Evolutionary conservation across 208 protist species (phyloP).

Genomic region (Blechomonas ayalai): DNA sequence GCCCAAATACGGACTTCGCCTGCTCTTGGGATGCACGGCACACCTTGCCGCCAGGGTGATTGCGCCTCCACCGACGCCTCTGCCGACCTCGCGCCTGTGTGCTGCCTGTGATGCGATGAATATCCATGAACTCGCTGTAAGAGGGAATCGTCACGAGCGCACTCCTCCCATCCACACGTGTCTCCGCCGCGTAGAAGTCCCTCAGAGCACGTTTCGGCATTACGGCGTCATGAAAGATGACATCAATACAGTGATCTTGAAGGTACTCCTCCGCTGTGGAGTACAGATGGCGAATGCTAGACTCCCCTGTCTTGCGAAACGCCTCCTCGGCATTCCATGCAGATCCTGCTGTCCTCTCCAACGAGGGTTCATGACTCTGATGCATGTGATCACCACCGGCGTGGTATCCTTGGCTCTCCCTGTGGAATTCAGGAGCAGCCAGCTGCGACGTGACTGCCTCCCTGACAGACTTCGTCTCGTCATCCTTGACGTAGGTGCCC

Average conservation of each 20-base stretch:
- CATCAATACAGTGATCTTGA: conserved; percentile 14
- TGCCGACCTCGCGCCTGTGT: conserved; percentile 6
- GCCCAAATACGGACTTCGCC: too few relatives aligned
- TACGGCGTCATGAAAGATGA: conserved; percentile 45
- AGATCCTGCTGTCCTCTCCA: too few relatives aligned
- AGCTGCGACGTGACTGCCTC: too few relatives aligned
- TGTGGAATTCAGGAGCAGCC: too few relatives aligned
- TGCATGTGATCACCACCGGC: too few relatives aligned
- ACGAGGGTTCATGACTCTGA: too few relatives aligned
- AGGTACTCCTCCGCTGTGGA: conserved; percentile 26
- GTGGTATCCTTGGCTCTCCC: too few relatives aligned
- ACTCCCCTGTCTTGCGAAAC: not conserved
- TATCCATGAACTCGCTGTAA: conserved; percentile 85
- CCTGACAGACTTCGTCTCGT: too few relatives aligned
- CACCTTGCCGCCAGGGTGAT: too few relatives aligned
- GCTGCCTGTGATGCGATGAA: conserved; percentile 46
- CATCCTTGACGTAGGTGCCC: too few relatives aligned
- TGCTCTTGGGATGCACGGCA: too few relatives aligned
- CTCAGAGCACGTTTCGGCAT: conserved; percentile 50
- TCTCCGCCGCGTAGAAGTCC: conserved; percentile 60
- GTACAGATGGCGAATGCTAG: not conserved
- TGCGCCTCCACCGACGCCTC: not conserved
- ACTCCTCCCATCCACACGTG: conserved; percentile 11
- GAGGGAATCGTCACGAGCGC: conserved; percentile 71
- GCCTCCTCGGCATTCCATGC: not conserved